Evolutionary conservation across 768 basidiomycete species (phyloP).

Genomic region (Leccinum disarticulatum): DNA sequence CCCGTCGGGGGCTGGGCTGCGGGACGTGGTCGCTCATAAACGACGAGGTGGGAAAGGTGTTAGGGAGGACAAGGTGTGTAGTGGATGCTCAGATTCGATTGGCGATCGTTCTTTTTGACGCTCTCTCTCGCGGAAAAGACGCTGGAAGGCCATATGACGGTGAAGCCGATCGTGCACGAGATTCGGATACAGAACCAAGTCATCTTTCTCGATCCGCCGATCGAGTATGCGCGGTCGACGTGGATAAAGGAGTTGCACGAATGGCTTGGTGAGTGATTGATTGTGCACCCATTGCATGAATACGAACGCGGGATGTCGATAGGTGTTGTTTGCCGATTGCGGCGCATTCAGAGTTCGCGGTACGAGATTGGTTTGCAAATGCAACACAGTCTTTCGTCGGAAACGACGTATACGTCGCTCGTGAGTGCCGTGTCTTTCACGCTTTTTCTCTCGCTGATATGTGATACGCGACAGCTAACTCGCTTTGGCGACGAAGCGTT

Average conservation of each 20-base stretch:
- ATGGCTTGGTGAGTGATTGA: constrained; percentile 63
- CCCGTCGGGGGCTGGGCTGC: background rate
- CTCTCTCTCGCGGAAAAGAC: constrained; percentile 42
- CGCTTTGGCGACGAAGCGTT: constrained; percentile 72
- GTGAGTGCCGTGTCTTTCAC: constrained; percentile 23
- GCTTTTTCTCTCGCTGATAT: constrained; percentile 9
- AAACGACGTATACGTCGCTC: constrained; percentile 81
- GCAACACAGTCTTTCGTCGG: constrained; percentile 62
- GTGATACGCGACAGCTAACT: constrained; percentile 52
- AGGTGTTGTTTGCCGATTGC: constrained; percentile 87
- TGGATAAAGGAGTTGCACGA: constrained; percentile 91
- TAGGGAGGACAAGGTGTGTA: constrained; percentile 78
- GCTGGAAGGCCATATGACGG: constrained; percentile 67
- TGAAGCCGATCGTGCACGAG: constrained; percentile 91
- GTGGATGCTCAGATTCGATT: background rate
- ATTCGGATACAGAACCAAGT: constrained; percentile 98
- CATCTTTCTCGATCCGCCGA: constrained; percentile 97
- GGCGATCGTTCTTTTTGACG: background rate
- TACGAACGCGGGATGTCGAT: background rate
- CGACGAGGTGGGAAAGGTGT: constrained; percentile 51
- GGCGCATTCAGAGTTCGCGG: constrained; percentile 88
- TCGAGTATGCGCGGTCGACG: constrained; percentile 87
- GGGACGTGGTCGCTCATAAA: background rate
- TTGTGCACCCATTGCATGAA: background rate
- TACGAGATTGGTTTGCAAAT: constrained; percentile 97